Evolutionary conservation across 2,329 filamentous ascomycete genomes (phyloP).

Genomic region (Cladosporium sp.): DNA sequence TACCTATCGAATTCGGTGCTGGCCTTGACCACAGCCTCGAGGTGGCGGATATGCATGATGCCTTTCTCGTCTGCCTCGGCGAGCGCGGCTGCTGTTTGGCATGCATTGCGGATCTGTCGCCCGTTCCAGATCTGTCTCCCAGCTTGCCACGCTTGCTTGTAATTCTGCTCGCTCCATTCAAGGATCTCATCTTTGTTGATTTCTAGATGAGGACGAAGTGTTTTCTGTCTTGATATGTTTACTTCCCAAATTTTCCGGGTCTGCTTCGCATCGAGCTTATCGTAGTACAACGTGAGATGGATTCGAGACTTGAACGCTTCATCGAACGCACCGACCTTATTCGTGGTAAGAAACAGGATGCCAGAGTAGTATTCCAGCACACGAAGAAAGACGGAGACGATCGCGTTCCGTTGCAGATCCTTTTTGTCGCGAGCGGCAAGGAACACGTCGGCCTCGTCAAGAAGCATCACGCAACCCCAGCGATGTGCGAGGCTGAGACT

Average conservation of each 20-base stretch:
- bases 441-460: constrained; percentile 56
- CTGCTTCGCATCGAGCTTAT: constrained; percentile 29
- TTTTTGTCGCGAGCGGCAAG: constrained; percentile 43
- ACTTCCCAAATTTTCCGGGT: constrained; percentile 21
- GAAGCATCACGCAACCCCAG: constrained; percentile 48
- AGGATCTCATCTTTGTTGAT: not conserved
- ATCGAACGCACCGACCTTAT: constrained; percentile 31
- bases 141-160: not conserved
- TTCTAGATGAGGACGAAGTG: too few species aligned
- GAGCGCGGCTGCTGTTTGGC: constrained; percentile 29
- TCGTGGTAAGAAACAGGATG: constrained; percentile 33
- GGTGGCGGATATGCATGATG: not conserved
- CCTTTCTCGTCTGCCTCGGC: constrained; percentile 2
- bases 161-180: constrained; percentile 5
- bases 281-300: constrained; percentile 30
- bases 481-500: constrained; percentile 42
- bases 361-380: constrained; percentile 23
- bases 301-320: constrained; percentile 31
- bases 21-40: not conserved
- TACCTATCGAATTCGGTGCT: not conserved
- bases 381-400: constrained; percentile 31
- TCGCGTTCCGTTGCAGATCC: constrained; percentile 25
- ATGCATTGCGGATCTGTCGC: constrained; percentile 31
- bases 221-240: not conserved
- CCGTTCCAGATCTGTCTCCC: constrained; percentile 26